Base-by-base conservation (phyloP, 257 asterid species). In the Nemophila menziesii region DNA sequence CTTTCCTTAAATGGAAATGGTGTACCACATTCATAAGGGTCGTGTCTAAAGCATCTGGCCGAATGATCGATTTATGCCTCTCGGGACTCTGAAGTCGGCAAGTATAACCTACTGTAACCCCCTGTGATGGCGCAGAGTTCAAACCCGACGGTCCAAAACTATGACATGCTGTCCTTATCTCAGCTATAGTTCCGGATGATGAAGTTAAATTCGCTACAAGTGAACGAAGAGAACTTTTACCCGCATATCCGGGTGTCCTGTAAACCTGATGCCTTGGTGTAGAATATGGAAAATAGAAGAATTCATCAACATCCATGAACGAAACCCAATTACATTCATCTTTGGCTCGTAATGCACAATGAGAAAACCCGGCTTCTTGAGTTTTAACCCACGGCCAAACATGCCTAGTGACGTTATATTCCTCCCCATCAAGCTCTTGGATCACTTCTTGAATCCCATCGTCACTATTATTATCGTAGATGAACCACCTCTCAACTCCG, bases 321-420 rank as follows among this genome's bases (percentile, higher is more conserved):
- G 96, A 72, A 16, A 85, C 72, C 99, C 99, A 90, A 12, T 54
- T 24, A 61, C 99, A 90, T 57, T 79, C 81, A 16, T 65, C 61
- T 61, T 63, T 80, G 6, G 98, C 94, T 58, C 86, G 60, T 6
- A 90, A 69, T 20, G 92, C 93, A 54, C 98, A 90, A 52, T 85
- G 93, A 1, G 98, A 90, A 72, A 90, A 90, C 0, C 98, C 96
- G 5, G 98, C 96, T 69, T 90, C 98, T 51, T 90, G 98, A 20
- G 96, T 85, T 67, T 90, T 90, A 60, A 90, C 71, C 99, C 99
- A 90, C 0, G 96, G 96, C 99, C 99, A 90, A 1, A 72, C 77
- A 34, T 85, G 96, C 71, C 96, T 69, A 0, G 75, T 74, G 9
- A 90, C 81, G 27, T 85, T 85, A 66, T 68, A 72, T 34, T 62